Base-by-base conservation (phyloP, 2,329 filamentous ascomycete species). In the Clarireedia paspali region DNA sequence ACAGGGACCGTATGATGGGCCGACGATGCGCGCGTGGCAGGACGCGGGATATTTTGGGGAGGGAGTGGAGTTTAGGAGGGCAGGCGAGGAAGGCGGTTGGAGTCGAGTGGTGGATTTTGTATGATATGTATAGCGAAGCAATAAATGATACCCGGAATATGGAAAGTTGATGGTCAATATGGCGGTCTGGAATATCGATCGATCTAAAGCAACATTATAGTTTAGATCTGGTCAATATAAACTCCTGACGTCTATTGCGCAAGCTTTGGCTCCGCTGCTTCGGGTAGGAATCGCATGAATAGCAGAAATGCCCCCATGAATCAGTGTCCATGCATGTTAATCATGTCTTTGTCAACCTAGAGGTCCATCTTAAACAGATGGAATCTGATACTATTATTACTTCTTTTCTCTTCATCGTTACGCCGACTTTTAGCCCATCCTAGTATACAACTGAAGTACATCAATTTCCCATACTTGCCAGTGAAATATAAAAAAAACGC, bases 11-110 rank as follows among this genome's bases (percentile, higher is more conserved):
- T 99, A 91, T 70, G 90, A 96, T 67, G 82, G 80, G 6, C 70
- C 78, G 5, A 92, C 87, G 39, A 97, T 99, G 94, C 82, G 84
- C 65, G 88, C 89, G 2, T 99, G 94, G 94, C 84, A 87, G 63
- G 84, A 89, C 60, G 90, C 90, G 24, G 94, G 94, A 2, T 97
- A 97, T 70, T 99, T 99, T 72, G 87, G 85, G 12, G 87, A 94
- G 61, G 89, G 89, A 0, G 90, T 96, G 24, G 92, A 91, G 68
- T 91, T 92, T 65, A 79, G 84, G 61, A 75, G 72, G 58, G 79
- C 74, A 6, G 82, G 79, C 10, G 75, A 78, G 47, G 77, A 79
- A 24, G 64, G 65, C 24, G 75, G 71, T 23, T 70, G 68, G 67
- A 64, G 62, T 50, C 57, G 68, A 39, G 60, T 66, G 20, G 66